phyloP scores from a whole-genome alignment of 2,329 filamentous ascomycete species.

The Corynespora cassiicola region DNA sequence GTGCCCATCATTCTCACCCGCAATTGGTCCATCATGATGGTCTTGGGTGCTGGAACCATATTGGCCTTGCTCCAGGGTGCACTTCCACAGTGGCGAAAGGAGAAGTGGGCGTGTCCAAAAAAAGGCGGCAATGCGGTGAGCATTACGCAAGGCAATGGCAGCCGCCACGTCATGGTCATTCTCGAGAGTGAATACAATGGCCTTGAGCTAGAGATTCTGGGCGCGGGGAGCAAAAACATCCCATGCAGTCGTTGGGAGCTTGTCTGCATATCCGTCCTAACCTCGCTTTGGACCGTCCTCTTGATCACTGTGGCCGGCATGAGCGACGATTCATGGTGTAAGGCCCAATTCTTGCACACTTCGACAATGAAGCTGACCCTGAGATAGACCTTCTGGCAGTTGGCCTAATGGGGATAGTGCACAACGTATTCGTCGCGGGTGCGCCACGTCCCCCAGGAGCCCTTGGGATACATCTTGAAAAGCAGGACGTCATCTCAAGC shows the following conservation, averaged over 20 bases:
- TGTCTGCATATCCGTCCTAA: too few species aligned
- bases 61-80: constrained; percentile 13
- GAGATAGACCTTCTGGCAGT: constrained; percentile 23
- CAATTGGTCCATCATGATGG: constrained; percentile 19
- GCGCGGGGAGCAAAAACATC: constrained; percentile 15
- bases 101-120: constrained; percentile 20
- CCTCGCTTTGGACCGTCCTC: constrained; percentile 18
- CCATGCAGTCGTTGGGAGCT: too few species aligned
- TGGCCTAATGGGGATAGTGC: constrained; percentile 26
- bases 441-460: too few species aligned
- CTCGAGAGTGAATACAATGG: constrained; percentile 10
- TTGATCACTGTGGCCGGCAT: constrained; percentile 23
- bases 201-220: constrained; percentile 23
- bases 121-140: constrained; percentile 11
- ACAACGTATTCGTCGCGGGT: constrained; percentile 26
- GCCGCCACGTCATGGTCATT: constrained; percentile 22
- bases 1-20: constrained; percentile 17
- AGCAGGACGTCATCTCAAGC: too few species aligned
- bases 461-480: too few species aligned
- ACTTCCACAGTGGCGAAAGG: constrained; percentile 16
- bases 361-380: too few species aligned
- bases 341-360: too few species aligned
- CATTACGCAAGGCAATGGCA: constrained; percentile 23
- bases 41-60: constrained; percentile 11
- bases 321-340: constrained; percentile 23